Conservation (phyloP, 2,329 filamentous ascomycete genomes). For the Truncatella angustata region DNA sequence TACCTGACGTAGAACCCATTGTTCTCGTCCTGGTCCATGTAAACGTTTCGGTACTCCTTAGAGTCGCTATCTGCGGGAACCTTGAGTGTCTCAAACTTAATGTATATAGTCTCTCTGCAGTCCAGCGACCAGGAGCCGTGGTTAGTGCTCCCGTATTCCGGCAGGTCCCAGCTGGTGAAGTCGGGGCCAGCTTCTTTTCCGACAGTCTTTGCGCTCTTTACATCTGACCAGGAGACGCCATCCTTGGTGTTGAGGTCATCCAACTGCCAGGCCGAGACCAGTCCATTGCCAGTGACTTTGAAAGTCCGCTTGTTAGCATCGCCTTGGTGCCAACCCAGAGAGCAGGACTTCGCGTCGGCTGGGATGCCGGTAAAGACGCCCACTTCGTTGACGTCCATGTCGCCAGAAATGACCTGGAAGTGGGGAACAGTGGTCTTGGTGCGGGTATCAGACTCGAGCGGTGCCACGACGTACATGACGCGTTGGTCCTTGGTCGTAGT, state of each 20-base stretch:
- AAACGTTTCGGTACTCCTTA: slow-evolving; percentile 23
- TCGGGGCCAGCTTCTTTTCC: slow-evolving; percentile 20
- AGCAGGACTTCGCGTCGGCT: slow-evolving; percentile 22
- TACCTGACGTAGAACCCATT: slow-evolving; percentile 27
- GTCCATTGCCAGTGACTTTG: slow-evolving; percentile 29
- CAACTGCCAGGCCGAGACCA: slow-evolving; percentile 16
- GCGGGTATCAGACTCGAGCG: neutral
- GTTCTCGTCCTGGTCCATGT: slow-evolving; percentile 26
- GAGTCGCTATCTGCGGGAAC: slow-evolving; percentile 12
- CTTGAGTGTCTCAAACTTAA: slow-evolving; percentile 18
- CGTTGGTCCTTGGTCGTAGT: neutral
- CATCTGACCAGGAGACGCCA: slow-evolving; percentile 18
- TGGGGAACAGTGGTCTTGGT: neutral
- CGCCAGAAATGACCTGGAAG: neutral
- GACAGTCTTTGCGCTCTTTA: slow-evolving; percentile 19
- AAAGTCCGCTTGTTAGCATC: slow-evolving; percentile 35
- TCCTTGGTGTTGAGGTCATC: slow-evolving; percentile 15
- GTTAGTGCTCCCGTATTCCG: neutral
- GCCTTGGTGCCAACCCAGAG: slow-evolving; percentile 31
- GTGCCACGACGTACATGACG: neutral
- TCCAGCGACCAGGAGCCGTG: slow-evolving; percentile 22
- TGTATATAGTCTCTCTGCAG: slow-evolving; percentile 26
- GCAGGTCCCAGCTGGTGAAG: slow-evolving; percentile 28
- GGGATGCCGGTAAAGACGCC: slow-evolving; percentile 32
- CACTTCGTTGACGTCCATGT: slow-evolving; percentile 22